Evolutionary conservation across 495 filamentous ascomycete genomes (phyloP), one percentile per base, ranked within the genome.

Genomic region (Daldinia bambusicola): DNA sequence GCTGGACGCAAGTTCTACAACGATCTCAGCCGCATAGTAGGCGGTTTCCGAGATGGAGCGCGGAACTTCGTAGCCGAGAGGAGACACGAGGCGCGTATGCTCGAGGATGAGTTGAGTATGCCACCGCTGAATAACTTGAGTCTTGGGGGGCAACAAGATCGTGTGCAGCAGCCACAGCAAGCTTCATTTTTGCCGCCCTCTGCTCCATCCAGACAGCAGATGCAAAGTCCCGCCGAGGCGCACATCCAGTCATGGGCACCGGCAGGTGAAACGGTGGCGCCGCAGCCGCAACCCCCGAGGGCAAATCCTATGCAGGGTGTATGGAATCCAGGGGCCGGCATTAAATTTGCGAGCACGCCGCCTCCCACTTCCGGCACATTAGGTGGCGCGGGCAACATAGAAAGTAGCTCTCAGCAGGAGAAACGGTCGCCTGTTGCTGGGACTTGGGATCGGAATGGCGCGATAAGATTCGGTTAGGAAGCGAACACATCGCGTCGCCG

Each of bases 1-100:
- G 91, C 90, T 0, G 95, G 93, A 1, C 81, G 95, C 45, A 97
- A 97, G 73, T 99, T 99, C 77, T 99, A 98, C 81, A 98, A 99
- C 75, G 94, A 98, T 74, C 86, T 99, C 2, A 91, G 89, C 43
- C 92, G 90, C 78, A 94, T 97, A 48, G 89, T 97, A 1, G 88
- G 84, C 9, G 84, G 90, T 26, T 85, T 84, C 65, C 85, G 92
- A 20, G 94, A 96, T 66, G 92, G 92, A 38, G 89, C 86, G 37
- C 90, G 90, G 71, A 86, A 84, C 8, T 98, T 95, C 80, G 91
- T 91, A 7, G 91, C 93, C 30, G 87, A 91, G 72, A 84, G 95
- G 62, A 87, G 93, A 48, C 86, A 89, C 72, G 95, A 99, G 68
- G 94, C 93, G 0, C 87, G 88, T 32, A 86, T 89, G 61, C 77